Evolutionary conservation across 2,329 filamentous ascomycete species (phyloP).

Genomic region (Remersonia thermophila): DNA sequence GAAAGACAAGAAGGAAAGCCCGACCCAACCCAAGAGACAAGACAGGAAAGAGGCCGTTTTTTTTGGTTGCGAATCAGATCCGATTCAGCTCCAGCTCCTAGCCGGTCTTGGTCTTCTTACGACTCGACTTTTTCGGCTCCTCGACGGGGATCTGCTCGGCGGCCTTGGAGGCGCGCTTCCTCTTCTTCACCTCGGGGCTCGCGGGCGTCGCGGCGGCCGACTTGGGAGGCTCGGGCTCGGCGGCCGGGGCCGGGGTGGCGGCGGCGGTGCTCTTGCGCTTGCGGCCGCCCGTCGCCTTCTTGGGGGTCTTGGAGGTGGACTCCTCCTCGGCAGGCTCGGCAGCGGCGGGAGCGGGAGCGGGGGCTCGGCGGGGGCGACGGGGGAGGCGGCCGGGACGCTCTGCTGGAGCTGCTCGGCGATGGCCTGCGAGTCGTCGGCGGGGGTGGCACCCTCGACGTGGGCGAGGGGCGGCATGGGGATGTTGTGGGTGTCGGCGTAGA

Average conservation of each 20-base stretch:
- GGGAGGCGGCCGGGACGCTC: slow-evolving; percentile 22
- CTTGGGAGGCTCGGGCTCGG: slow-evolving; percentile 30
- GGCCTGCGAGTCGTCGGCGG: slow-evolving; percentile 40
- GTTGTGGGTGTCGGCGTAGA: slow-evolving; percentile 46
- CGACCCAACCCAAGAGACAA: slow-evolving; percentile 16
- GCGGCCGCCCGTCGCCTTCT: slow-evolving; percentile 37
- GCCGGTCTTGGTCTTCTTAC: slow-evolving; percentile 42
- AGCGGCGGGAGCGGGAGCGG: slow-evolving; percentile 10
- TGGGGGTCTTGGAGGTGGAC: slow-evolving; percentile 42
- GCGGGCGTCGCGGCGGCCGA: slow-evolving; percentile 30
- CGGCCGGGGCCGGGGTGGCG: slow-evolving; percentile 31
- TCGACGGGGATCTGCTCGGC: slow-evolving; percentile 38
- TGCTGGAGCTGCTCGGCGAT: slow-evolving; percentile 48
- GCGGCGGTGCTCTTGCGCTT: slow-evolving; percentile 40
- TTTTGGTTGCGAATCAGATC: neutral
- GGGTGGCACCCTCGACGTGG: slow-evolving; percentile 27
- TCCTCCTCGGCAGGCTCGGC: neutral
- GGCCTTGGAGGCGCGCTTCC: slow-evolving; percentile 46
- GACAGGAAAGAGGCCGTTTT: neutral
- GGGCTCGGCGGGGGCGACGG: slow-evolving; percentile 24
- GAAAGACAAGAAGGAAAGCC: slow-evolving; percentile 20
- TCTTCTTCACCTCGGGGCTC: slow-evolving; percentile 49
- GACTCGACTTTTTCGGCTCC: slow-evolving; percentile 47
- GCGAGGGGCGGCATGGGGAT: slow-evolving; percentile 42
- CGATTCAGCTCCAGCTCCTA: slow-evolving; percentile 17